phyloP scores from a whole-genome alignment of 305 asterid species.

The Fraxinus albicans region DNA sequence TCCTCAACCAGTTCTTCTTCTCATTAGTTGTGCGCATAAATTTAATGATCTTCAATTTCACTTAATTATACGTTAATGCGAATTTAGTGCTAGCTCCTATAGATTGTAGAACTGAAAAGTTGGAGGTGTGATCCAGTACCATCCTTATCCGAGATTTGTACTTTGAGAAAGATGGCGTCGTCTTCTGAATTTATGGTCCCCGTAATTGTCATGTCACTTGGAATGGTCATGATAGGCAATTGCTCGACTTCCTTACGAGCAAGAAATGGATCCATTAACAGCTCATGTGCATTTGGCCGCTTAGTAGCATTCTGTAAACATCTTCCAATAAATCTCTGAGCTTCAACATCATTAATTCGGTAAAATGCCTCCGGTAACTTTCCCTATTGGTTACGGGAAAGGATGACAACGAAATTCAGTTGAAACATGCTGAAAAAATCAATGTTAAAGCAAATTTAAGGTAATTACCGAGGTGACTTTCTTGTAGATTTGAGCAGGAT shows the following conservation, averaged over 20 bases:
- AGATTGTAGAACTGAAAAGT: neutral
- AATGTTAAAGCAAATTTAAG: neutral
- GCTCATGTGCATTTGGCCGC: slow-evolving; percentile 68
- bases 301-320: slow-evolving; percentile 52
- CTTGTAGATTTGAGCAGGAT: slow-evolving; percentile 85
- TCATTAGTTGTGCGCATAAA: neutral
- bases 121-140: slow-evolving; percentile 34
- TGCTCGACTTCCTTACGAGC: slow-evolving; percentile 40
- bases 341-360: slow-evolving; percentile 55
- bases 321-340: slow-evolving; percentile 60
- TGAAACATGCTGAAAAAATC: neutral
- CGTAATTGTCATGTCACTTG: slow-evolving; percentile 47
- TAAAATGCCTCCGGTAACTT: slow-evolving; percentile 59
- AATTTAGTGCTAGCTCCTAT: neutral
- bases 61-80: neutral
- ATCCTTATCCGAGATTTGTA: slow-evolving; percentile 53
- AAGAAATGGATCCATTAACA: slow-evolving; percentile 66
- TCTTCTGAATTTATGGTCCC: slow-evolving; percentile 65
- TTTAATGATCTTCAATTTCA: neutral
- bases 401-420: neutral
- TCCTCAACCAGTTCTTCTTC: neutral
- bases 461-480: slow-evolving; percentile 72
- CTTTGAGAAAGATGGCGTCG: slow-evolving; percentile 67
- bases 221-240: slow-evolving; percentile 16
- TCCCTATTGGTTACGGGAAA: slow-evolving; percentile 40